These are phyloP conservation scores for Volvariella volvacea DNA, from an alignment of 1,284 basidiomycete species.

Conservation along the genomic window DNA sequence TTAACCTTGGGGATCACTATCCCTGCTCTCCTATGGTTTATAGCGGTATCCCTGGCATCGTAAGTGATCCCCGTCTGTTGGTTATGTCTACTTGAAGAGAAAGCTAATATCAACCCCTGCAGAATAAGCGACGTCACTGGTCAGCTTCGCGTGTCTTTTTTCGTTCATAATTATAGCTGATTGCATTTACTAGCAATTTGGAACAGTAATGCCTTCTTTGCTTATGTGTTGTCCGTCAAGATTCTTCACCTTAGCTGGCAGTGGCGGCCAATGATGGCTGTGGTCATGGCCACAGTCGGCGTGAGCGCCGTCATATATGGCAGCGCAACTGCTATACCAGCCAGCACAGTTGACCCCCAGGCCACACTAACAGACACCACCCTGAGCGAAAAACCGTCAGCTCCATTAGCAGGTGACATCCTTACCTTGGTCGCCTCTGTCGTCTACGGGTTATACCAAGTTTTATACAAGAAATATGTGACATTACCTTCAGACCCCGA, in stretches of 20 bases:
- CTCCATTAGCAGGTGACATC: slow-evolving; percentile 70
- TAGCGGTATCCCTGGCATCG: slow-evolving; percentile 64
- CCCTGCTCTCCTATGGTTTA: slow-evolving; percentile 70
- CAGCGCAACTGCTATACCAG: slow-evolving; percentile 23
- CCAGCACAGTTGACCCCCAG: slow-evolving; percentile 13
- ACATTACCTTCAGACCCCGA: slow-evolving; percentile 54
- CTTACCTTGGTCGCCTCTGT: slow-evolving; percentile 68
- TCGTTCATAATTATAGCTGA: background rate
- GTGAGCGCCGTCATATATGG: slow-evolving; percentile 75
- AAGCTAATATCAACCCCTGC: slow-evolving; percentile 5
- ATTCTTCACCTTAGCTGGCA: slow-evolving; percentile 58
- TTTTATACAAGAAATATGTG: slow-evolving; percentile 75
- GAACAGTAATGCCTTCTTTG: slow-evolving; percentile 84
- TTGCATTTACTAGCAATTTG: slow-evolving; percentile 49
- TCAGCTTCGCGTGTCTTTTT: slow-evolving; percentile 14
- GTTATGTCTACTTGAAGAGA: slow-evolving; percentile 2
- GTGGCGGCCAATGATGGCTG: slow-evolving; percentile 53
- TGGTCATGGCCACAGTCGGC: slow-evolving; percentile 70
- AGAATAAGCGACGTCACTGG: slow-evolving; percentile 74
- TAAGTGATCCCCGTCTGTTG: slow-evolving; percentile 32
- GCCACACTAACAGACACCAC: slow-evolving; percentile 11
- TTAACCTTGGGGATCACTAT: slow-evolving; percentile 55
- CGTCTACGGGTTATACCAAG: slow-evolving; percentile 67
- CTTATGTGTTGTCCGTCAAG: slow-evolving; percentile 66
- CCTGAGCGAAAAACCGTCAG: slow-evolving; percentile 25